Evolutionary conservation across 768 basidiomycete species (phyloP), one percentile per base, ranked within the genome.

Genomic region (Pulveroboletus ravenelii): DNA sequence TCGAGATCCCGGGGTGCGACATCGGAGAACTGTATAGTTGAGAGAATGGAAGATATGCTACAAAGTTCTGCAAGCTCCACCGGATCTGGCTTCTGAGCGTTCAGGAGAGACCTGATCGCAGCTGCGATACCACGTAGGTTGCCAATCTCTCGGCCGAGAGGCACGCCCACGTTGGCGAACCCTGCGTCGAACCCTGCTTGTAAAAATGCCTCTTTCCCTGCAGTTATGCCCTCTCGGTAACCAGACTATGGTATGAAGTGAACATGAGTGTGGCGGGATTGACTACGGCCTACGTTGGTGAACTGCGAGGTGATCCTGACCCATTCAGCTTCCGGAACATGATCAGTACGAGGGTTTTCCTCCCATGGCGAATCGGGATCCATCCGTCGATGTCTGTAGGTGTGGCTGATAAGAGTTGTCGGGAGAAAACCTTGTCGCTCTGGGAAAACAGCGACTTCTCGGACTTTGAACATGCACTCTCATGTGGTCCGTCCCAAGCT

Each of bases 221-320:
- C 83, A 0, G 85, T 88, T 59, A 98, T 95, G 6, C 95, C 95
- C 70, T 97, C 94, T n/a, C 95, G 82, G 62, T 97, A 97, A 2
- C 95, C 95, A 15, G 82, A 82, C 95, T 96, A 41, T 9, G 41
- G 46, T 32, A 10, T 36, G 14, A 41, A 30, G 37, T 52, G 47
- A 56, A 27, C 32, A 20, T 3, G 40, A 20, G 41, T 43, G 18
- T 10, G n/a, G 49, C 38, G 32, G 17, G 23, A 43, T 8, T 6
- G 40, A 47, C 13, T 6, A 32, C 7, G 10, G 50, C 75, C 42
- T 67, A 87, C 88, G 60, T 85, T 88, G 17, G 81, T 84, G 64
- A 89, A 90, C 32, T 82, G 79, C 1, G 76, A 74, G 1, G 85
- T 79, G 47, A 90, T 74, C 56, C 76, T 85, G 14, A 72, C 63